Base-by-base conservation (phyloP, 768 basidiomycete species). In the Phanerodontia chrysosporium region DNA sequence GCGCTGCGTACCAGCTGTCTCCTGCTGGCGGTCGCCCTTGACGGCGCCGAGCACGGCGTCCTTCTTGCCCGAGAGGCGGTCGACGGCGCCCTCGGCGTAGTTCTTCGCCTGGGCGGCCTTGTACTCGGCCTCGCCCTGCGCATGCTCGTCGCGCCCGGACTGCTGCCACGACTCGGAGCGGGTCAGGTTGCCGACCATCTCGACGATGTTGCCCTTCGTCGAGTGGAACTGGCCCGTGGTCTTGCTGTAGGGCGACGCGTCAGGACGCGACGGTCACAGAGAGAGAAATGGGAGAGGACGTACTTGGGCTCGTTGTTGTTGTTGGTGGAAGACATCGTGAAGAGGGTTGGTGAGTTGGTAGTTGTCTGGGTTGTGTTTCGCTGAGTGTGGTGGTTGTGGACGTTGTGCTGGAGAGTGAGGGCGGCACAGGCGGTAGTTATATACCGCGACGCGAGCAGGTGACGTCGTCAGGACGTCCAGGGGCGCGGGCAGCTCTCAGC, bases 31-130 rank as follows among this genome's bases (percentile, higher is more conserved):
- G 68, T 85, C 85, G 27, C 83, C 84, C n/a, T 72, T 77, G 49
- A 86, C 61, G 10, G 83, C 80, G 32, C 84, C 84, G 35, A 81
- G 72, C 30, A 85, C 70, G 45, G 80, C 66, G 55, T 85, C 83
- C 59, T 80, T 78, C 69, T 82, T 81, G 42, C 84, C 83, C 2
- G 62, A 67, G 8, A 76, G 32, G 56, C 75, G 76, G 58, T 85
- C 83, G 14, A 66, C 8, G 0, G 70, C 67, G 24, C 83, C 83
- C 52, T 84, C 77, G 4, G 67, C 76, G 61, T 78, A 85, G n/a
- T 74, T 78, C 66, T 85, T 73, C 21, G 76, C 74, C 59, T 78
- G 77, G 2, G 80, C 79, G 18, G 75, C 73, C 49, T 76, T 77
- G 66, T 76, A 73, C 69, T 80, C 77, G 53, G 68, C 68, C 69